Conservation (phyloP, 2,329 filamentous ascomycete genomes). For the Venturia carpophila region DNA sequence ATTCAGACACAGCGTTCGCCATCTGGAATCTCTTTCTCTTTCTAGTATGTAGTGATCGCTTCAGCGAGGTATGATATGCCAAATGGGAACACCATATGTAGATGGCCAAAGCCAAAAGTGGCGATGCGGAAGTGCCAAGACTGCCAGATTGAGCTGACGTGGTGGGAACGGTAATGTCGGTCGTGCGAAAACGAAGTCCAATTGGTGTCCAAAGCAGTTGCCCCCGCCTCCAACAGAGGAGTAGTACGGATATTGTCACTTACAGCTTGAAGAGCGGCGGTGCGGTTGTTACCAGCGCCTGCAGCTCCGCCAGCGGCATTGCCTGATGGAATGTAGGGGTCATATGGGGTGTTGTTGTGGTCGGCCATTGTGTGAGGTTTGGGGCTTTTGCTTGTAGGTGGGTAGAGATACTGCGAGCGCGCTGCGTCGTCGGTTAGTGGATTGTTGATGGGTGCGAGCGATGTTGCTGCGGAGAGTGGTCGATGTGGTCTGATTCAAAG, state of each 20-base stretch:
- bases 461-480: conserved; percentile 23
- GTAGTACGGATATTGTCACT: conserved; percentile 36
- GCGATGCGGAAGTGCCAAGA: conserved; percentile 2
- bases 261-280: conserved; percentile 76
- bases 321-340: conserved; percentile 78
- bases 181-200: neutral
- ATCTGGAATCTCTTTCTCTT: neutral
- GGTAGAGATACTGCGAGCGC: conserved; percentile 11
- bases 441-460: neutral
- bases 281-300: conserved; percentile 52
- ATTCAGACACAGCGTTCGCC: neutral
- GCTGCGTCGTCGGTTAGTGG: conserved; percentile 1
- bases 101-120: neutral
- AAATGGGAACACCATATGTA: neutral
- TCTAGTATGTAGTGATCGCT: neutral
- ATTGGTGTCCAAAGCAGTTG: neutral
- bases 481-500: conserved; percentile 21
- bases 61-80: too few species aligned
- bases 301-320: conserved; percentile 40
- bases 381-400: neutral
- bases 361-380: conserved; percentile 43
- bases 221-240: neutral
- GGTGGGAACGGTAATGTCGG: neutral
- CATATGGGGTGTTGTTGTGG: conserved; percentile 59
- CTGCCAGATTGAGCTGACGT: conserved; percentile 10